Percentiles rank a stretch among this genome's conserved stretches.
Conservation (phyloP, 306 rosid species). For the Sphenostylis stenocarpa region DNA sequence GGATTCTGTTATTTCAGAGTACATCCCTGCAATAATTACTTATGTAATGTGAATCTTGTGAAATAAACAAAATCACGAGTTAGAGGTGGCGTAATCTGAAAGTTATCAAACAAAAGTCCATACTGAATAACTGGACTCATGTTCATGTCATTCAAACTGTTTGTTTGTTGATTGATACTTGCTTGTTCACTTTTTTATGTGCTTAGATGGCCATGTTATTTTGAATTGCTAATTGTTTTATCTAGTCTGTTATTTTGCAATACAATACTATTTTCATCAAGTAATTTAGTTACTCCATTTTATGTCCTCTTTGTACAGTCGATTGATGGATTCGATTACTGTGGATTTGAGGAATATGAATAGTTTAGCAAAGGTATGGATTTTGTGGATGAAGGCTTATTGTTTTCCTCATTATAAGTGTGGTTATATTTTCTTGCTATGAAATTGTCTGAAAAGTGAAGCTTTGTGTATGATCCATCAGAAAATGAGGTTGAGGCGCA, state of each 20-base stretch:
- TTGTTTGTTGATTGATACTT: conserved; percentile 15
- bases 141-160: conserved; percentile 7
- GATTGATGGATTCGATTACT: conserved; percentile 93
- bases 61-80: background rate
- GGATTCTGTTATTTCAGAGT: conserved; percentile 6
- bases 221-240: background rate
- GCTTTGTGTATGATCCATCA: conserved; percentile 40
- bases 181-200: conserved; percentile 11
- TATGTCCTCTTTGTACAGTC: conserved; percentile 57
- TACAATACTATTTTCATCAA: conserved; percentile 2
- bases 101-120: background rate
- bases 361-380: conserved; percentile 83
- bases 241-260: background rate
- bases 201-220: background rate
- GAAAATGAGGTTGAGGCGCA: conserved; percentile 93
- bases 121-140: background rate
- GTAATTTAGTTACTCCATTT: conserved; percentile 20
- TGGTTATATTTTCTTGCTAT: conserved; percentile 17
- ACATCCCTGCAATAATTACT: conserved; percentile 11
- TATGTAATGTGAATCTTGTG: conserved; percentile 8
- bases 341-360: conserved; percentile 92
- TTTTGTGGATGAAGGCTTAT: conserved; percentile 17
- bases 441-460: conserved; percentile 34
- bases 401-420: background rate
- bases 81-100: background rate